Conservation (phyloP, 129 eudicot species). For the Pittosporum tobira region DNA sequence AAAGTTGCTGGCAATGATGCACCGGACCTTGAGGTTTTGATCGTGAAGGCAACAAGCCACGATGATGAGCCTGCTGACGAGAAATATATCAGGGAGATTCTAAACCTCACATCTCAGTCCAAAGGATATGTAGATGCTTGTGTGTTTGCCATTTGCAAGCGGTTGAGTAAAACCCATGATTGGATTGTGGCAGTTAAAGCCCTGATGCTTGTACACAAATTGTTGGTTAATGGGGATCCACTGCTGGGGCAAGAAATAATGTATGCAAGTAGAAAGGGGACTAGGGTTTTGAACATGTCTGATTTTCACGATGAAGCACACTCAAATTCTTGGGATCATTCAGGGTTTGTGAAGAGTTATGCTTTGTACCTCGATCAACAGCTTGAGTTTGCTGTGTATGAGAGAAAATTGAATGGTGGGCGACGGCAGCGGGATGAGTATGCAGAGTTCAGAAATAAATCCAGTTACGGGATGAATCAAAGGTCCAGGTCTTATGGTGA, state of each 20-base stretch:
- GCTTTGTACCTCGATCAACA: conserved; percentile 51
- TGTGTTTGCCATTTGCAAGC: conserved; percentile 34
- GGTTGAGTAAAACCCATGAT: conserved; percentile 51
- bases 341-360: conserved; percentile 52
- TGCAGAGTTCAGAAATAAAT: conserved; percentile 36
- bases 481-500: conserved; percentile 38
- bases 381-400: conserved; percentile 46
- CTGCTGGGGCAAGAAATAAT: conserved; percentile 34
- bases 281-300: conserved; percentile 59
- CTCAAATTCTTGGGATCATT: conserved; percentile 71
- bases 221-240: conserved; percentile 44
- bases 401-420: conserved; percentile 33
- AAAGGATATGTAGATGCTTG: conserved; percentile 37
- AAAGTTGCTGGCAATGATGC: conserved; percentile 63
- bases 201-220: conserved; percentile 52
- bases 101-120: conserved; percentile 28
- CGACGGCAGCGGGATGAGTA: conserved; percentile 24
- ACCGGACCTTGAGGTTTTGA: conserved; percentile 60
- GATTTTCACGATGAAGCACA: conserved; percentile 60
- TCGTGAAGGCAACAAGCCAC: conserved; percentile 67
- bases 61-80: conserved; percentile 53
- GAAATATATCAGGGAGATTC: conserved; percentile 40
- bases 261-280: conserved; percentile 40
- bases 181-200: conserved; percentile 69
- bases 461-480: conserved; percentile 31